phyloP scores from a whole-genome alignment of 164 flowering plant genomes.

The Taxillus chinensis region DNA sequence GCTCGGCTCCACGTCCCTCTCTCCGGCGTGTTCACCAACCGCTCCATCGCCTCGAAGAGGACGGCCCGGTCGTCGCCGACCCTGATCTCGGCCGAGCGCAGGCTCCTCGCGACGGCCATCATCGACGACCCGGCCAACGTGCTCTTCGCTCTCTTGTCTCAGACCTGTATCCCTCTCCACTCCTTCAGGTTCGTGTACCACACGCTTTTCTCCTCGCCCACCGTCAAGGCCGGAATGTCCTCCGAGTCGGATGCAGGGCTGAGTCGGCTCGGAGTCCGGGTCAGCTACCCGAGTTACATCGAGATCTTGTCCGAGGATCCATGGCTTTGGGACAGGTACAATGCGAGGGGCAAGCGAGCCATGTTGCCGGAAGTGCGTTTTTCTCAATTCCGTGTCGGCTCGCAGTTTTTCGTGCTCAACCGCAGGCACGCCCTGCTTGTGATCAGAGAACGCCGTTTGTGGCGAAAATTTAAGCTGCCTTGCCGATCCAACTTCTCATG shows the following conservation, averaged over 20 bases:
- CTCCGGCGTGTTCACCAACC: slow-evolving; percentile 32
- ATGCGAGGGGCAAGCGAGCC: slow-evolving; percentile 51
- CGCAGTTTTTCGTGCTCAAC: slow-evolving; percentile 69
- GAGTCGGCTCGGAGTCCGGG: slow-evolving; percentile 11
- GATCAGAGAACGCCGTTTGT: slow-evolving; percentile 46
- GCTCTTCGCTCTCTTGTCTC: slow-evolving; percentile 78
- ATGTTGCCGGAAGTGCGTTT: slow-evolving; percentile 79
- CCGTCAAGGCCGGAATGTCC: slow-evolving; percentile 6
- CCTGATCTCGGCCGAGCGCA: slow-evolving; percentile 75
- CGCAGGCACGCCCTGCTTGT: slow-evolving; percentile 54
- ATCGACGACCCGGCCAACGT: slow-evolving; percentile 67
- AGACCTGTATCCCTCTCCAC: slow-evolving; percentile 78
- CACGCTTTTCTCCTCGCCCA: slow-evolving; percentile 28
- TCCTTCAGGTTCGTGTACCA: slow-evolving; percentile 58
- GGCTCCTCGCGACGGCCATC: slow-evolving; percentile 77
- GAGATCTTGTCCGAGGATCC: background rate
- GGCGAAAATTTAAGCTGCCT: slow-evolving; percentile 74
- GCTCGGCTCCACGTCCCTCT: slow-evolving; percentile 25
- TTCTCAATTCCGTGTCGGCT: slow-evolving; percentile 63
- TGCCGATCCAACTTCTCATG: slow-evolving; percentile 56
- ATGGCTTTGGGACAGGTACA: slow-evolving; percentile 32
- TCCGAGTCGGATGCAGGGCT: slow-evolving; percentile 9
- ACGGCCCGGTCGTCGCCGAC: slow-evolving; percentile 80
- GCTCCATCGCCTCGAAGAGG: slow-evolving; percentile 45
- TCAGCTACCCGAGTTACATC: slow-evolving; percentile 9